Evolutionary conservation across 805 yeast species (phyloP), one percentile per base, ranked within the genome.

Genomic region (Wickerhamiella azyma): DNA sequence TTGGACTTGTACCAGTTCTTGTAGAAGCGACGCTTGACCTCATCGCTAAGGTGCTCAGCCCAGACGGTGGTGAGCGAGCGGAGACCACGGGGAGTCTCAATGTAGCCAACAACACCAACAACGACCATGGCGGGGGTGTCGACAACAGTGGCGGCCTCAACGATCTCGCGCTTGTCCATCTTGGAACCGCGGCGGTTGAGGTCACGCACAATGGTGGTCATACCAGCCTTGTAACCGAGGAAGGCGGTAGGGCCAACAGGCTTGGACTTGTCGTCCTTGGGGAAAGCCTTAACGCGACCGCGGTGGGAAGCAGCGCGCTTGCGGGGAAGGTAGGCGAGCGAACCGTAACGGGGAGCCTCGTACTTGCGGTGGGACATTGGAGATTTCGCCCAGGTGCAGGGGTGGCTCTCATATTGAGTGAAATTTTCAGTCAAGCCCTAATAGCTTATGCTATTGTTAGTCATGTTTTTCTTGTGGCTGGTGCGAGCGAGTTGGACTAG

Each of bases 281-380:
- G 98, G 94, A 89, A 92, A 55, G 99, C 77, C 85, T 86, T 89
- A 69, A 88, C 92, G 78, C 85, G 88, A 75, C 96, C 98, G 79
- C 94, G 85, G 77, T 85, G 92, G 69, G 82, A 77, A 72, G 94
- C 80, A 69, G 97, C 86, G 80, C 98, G 86, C 96, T 92, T 92
- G 81, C 96, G 86, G 82, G 99, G 98, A 45, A 67, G 78, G 95
- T 86, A 92, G 69, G 97, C 98, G 71, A 92, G 78, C 72, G 94
- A 89, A 75, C 99, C 99, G 88, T 92, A 97, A 79, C 99, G 86
- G 79, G 99, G 99, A 65, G 92, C 94, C 85, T 92, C 97, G 92
- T 69, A 92, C 82, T 92, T 92, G 83, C 99, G 85, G 92, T 92
- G 99, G 72, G 98, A 92, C 99, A 92, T 92, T 26, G 33, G 45